Base-by-base conservation (phyloP, 805 yeast genomes). In the Candida nitratophila region DNA sequence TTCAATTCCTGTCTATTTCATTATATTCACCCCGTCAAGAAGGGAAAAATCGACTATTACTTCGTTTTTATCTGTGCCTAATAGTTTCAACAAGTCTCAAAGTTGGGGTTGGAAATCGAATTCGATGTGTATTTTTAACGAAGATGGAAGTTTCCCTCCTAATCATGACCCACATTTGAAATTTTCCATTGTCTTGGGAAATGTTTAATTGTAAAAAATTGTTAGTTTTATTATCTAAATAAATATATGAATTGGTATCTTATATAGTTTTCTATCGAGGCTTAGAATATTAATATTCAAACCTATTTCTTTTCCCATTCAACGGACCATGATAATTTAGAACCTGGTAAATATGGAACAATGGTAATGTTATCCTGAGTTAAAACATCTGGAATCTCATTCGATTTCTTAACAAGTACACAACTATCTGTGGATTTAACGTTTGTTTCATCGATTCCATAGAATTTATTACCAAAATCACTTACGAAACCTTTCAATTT, bases 311-410 rank as follows among this genome's bases (percentile, higher is more conserved):
- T 20, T 36, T 71, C 62, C 97, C 97, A 90, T 63, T 83, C 85
- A 5, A 79, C 74, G 10, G 77, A 63, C 88, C 95, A 91, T 29
- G 70, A 57, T 41, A 91, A 71, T 44, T 70, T 73, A 43, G 83
- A 79, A 16, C 96, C 96, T 8, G 96, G 89, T 53, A 71, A 74
- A 73, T 91, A 91, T 9, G 97, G 98, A 16, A 88, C 91, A 30
- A 85, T 81, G 14, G 70, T 74, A 26, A 77, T 57, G 3, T 67
- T 71, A 27, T 71, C 63, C 14, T 66, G 69, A 15, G 69, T 68
- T 39, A 83, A 66, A 1, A 70, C 53, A 33, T 79, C 81, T 1
- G 96, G 95, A 12, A 90, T 78, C 2, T 54, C 56, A 47, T 65
- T 70, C 27, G 71, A 67, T 44, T 76, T 70, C 57, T 72, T 76